Evolutionary conservation across 2,329 filamentous ascomycete genomes (phyloP), one percentile per base, ranked within the genome.

Genomic region (Monilinia vaccinii-corymbosi): DNA sequence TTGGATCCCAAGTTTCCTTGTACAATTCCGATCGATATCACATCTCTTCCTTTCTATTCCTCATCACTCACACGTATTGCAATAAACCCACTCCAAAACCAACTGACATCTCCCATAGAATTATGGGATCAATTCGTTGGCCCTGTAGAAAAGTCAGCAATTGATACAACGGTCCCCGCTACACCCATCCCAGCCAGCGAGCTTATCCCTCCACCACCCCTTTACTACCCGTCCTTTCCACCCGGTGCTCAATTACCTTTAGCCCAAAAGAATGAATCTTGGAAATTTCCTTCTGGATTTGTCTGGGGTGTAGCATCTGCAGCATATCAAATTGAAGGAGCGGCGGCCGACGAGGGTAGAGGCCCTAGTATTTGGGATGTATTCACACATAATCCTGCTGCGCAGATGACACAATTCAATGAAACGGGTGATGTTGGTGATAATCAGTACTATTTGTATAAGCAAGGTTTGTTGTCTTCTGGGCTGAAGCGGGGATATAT

Each of bases 401-500:
- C 48, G 3, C 62, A 60, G 6, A 44, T 56, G 51, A 64, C 61
- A 1, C 32, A 73, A 75, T 58, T 71, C 74, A 40, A 76, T 76
- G 2, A 79, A 45, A 74, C 67, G 63, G 79, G 78, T 3, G 80
- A 82, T 64, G 42, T 60, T 9, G 58, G 50, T 13, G 42, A 56
- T 25, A 60, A 60, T 56, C 42, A 60, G 45, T 82, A 81, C 66
- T 82, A 80, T 62, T 69, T 79, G 9, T 82, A 81, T 65, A 81
- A 81, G 67, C 80, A 81, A 69, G 78, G 80, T 63, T 71, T 74
- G 55, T 66, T 32, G 31, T 42, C 7, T n/a, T n/a, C 18, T 9
- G 38, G 8, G 16, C 8, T 6, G 34, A 14, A 14, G 2, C 0
- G 11, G 34, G 9, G 38, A 18, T 2, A n/a, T n/a, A 40, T 7